Percentiles rank a stretch among this genome's conserved stretches.
These are phyloP conservation scores for Hymenoscyphus fructigenus DNA, from an alignment of 2,329 filamentous ascomycete genomes.

Conservation along the genomic window DNA sequence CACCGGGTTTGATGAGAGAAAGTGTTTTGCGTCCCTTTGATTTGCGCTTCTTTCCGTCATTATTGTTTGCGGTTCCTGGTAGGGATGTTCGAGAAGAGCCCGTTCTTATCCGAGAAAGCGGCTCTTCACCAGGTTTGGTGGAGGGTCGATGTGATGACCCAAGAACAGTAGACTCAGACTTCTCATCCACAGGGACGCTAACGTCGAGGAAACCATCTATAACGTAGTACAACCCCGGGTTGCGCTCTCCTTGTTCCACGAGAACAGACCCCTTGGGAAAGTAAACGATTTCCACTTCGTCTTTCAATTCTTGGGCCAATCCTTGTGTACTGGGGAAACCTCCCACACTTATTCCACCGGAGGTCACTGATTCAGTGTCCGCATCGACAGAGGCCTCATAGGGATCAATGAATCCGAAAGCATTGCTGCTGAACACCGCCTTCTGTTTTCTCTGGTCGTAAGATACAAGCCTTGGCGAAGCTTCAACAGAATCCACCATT, in stretches of 20 bases:
- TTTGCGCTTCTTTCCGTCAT: conserved; percentile 42
- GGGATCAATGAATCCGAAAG: conserved; percentile 87
- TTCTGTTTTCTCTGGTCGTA: conserved; percentile 81
- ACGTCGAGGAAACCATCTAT: conserved; percentile 97
- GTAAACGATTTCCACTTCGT: conserved; percentile 95
- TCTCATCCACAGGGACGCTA: conserved; percentile 67
- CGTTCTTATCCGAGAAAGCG: conserved; percentile 45
- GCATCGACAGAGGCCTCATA: conserved; percentile 76
- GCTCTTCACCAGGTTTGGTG: conserved; percentile 36
- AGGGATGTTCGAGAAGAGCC: conserved; percentile 38
- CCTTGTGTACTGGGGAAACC: conserved; percentile 60
- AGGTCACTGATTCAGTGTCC: conserved; percentile 83
- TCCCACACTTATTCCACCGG: conserved; percentile 61
- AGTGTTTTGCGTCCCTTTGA: conserved; percentile 66
- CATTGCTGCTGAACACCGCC: conserved; percentile 74
- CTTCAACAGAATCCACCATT: conserved; percentile 74
- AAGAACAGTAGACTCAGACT: conserved; percentile 32
- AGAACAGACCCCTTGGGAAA: conserved; percentile 93
- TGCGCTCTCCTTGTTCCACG: conserved; percentile 95
- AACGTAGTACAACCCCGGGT: conserved; percentile 94
- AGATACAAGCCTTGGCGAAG: conserved; percentile 79
- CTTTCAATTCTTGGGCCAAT: conserved; percentile 76
- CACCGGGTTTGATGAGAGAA: conserved; percentile 90
- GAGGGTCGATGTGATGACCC: conserved; percentile 28
- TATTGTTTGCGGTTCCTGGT: conserved; percentile 28